A percentile compares a stretch with the other conserved stretches of the same genome.
These are phyloP conservation scores for Lotmaria passim DNA, from an alignment of 208 protist genomes.

Conservation along the genomic window DNA sequence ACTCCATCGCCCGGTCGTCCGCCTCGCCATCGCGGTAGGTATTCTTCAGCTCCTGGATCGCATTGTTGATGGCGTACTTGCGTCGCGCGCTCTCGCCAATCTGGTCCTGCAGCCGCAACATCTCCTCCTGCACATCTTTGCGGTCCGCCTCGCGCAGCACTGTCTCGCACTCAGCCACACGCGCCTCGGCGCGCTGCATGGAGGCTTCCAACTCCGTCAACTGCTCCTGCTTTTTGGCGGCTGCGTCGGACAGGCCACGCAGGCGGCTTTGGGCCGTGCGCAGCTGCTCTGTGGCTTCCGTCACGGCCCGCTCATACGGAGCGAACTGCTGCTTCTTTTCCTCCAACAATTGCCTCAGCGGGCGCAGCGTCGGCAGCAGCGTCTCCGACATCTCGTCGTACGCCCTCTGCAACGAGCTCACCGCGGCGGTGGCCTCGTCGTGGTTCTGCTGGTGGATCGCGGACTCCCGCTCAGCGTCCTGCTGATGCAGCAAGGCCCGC, in stretches of 20 bases:
- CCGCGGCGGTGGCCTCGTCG: conserved; percentile 62
- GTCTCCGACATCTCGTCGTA: conserved; percentile 77
- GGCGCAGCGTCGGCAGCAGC: conserved; percentile 74
- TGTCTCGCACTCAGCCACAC: conserved; percentile 56
- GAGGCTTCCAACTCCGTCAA: conserved; percentile 43
- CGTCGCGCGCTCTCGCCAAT: conserved; percentile 60
- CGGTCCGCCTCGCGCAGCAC: conserved; percentile 51
- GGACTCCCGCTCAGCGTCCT: conserved; percentile 84
- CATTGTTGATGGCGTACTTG: conserved; percentile 80
- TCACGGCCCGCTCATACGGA: conserved; percentile 87
- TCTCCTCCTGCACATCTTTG: conserved; percentile 56
- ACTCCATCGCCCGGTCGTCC: conserved; percentile 87
- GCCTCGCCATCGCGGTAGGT: conserved; percentile 81
- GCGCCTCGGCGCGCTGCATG: conserved; percentile 31
- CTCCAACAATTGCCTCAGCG: conserved; percentile 93
- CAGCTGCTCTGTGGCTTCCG: conserved; percentile 61
- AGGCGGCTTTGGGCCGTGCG: conserved; percentile 55
- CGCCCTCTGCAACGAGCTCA: conserved; percentile 43
- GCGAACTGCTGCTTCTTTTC: conserved; percentile 88
- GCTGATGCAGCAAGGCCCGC: conserved; percentile 76
- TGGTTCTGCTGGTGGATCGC: conserved; percentile 85
- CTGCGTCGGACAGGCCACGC: conserved; percentile 41
- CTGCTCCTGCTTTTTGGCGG: conserved; percentile 37
- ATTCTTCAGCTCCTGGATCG: conserved; percentile 86
- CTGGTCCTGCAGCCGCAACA: conserved; percentile 76